Conservation (phyloP, 768 basidiomycete species). For the Guyanaporus albipodus region DNA sequence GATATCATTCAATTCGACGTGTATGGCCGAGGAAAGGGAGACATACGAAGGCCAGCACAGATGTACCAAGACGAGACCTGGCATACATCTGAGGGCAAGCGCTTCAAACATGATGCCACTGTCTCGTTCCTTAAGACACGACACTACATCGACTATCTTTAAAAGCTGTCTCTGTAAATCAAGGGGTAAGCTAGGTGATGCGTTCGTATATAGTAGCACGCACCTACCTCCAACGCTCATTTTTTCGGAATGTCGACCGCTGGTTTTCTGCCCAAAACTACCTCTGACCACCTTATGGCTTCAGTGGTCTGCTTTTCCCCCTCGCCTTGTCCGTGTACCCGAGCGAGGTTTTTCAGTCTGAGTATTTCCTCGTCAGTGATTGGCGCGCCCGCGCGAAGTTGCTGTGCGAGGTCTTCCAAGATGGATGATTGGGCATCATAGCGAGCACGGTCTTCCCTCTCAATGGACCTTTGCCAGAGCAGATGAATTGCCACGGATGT, state of each 20-base stretch:
- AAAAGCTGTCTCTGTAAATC: not conserved
- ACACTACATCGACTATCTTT: not conserved
- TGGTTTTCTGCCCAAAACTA: slow-evolving; percentile 41
- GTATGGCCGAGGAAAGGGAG: not conserved
- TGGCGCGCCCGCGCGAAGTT: slow-evolving; percentile 44
- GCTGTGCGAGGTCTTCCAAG: slow-evolving; percentile 53
- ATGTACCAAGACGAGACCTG: not conserved
- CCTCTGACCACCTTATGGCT: slow-evolving; percentile 47
- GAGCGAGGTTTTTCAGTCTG: slow-evolving; percentile 52
- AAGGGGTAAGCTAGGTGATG: not conserved
- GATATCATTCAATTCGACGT: not conserved
- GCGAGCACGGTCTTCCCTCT: slow-evolving; percentile 52
- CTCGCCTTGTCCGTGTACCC: slow-evolving; percentile 27
- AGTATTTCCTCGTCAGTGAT: slow-evolving; percentile 50
- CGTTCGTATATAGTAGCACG: slow-evolving; percentile 6
- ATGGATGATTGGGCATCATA: slow-evolving; percentile 58
- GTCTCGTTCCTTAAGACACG: not conserved
- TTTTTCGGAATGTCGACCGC: slow-evolving; percentile 14
- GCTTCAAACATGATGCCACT: not conserved
- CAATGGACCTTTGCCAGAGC: slow-evolving; percentile 46
- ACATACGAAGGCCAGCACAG: not conserved
- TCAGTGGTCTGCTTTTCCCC: slow-evolving; percentile 7
- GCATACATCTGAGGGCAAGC: not conserved
- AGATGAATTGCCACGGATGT: slow-evolving; percentile 68
- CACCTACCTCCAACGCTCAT: slow-evolving; percentile 38